Evolutionary conservation across 176 grass and related monocot species (phyloP).

Genomic region (Saccharum officinarum): DNA sequence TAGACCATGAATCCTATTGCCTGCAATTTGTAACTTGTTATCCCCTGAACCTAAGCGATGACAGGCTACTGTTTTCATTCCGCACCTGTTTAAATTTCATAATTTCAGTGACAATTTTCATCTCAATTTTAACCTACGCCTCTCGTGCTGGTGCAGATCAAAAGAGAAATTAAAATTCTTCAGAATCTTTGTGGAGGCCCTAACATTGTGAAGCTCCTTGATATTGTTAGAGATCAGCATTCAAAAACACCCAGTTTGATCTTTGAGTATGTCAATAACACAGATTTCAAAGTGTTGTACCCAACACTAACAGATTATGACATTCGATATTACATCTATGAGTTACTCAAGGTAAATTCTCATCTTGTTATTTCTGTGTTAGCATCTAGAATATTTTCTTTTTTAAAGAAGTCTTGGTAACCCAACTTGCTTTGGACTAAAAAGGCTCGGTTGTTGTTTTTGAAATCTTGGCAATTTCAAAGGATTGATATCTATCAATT

Average conservation of each 20-base stretch:
- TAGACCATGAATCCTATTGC: conserved; percentile 24
- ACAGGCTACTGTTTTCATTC: neutral
- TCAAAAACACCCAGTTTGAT: conserved; percentile 97
- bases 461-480: neutral
- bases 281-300: conserved; percentile 95
- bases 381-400: neutral
- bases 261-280: conserved; percentile 98
- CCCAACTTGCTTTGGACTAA: neutral
- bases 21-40: neutral
- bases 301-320: conserved; percentile 98
- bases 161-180: conserved; percentile 99
- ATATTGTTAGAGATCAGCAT: conserved; percentile 95
- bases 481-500: neutral
- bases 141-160: conserved; percentile 64
- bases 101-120: neutral
- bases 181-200: conserved; percentile 97
- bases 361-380: conserved; percentile 7
- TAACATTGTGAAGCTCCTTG: conserved; percentile 91
- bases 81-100: neutral
- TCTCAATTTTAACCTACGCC: conserved; percentile 4
- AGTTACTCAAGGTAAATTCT: conserved; percentile 83
- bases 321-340: conserved; percentile 94
- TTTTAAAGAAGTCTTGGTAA: neutral
- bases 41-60: neutral
- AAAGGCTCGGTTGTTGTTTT: neutral